Evolutionary conservation across 2,329 filamentous ascomycete genomes (phyloP).

Genomic region (Fusarium foetens): DNA sequence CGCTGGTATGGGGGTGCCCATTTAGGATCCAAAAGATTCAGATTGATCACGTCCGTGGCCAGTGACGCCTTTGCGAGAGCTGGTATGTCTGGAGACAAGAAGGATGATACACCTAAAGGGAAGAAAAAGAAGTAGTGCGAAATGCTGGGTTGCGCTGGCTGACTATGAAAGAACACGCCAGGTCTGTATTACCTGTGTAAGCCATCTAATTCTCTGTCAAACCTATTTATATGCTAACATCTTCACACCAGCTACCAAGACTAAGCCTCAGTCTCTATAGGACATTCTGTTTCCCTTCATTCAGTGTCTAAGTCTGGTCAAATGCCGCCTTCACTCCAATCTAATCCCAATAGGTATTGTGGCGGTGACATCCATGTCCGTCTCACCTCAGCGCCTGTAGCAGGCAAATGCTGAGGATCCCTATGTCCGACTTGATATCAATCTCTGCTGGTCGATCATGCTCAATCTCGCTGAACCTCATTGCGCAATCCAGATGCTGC

Average conservation of each 20-base stretch:
- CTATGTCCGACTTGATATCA: background rate
- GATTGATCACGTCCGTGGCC: conserved; percentile 86
- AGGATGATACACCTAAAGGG: conserved; percentile 11
- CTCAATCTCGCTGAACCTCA: conserved; percentile 8
- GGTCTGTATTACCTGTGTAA: background rate
- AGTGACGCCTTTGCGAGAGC: conserved; percentile 85
- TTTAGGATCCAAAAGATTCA: conserved; percentile 88
- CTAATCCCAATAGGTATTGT: background rate
- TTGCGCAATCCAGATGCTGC: conserved; percentile 26
- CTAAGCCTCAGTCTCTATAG: background rate
- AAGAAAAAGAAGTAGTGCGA: conserved; percentile 25
- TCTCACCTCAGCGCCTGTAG: background rate
- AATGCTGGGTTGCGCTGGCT: background rate
- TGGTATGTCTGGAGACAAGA: conserved; percentile 70
- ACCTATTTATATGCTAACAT: background rate
- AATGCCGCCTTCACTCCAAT: background rate
- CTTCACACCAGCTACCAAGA: background rate
- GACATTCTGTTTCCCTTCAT: background rate
- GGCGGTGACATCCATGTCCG: background rate
- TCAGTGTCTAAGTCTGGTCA: background rate
- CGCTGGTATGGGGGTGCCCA: conserved; percentile 95
- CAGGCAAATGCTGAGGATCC: background rate
- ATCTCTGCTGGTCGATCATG: background rate
- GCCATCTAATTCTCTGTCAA: background rate
- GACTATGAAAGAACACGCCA: background rate